Percentiles rank a stretch among this genome's conserved stretches.
Evolutionary conservation across 768 basidiomycete genomes (phyloP).

Genomic region (Asterophora parasitica): DNA sequence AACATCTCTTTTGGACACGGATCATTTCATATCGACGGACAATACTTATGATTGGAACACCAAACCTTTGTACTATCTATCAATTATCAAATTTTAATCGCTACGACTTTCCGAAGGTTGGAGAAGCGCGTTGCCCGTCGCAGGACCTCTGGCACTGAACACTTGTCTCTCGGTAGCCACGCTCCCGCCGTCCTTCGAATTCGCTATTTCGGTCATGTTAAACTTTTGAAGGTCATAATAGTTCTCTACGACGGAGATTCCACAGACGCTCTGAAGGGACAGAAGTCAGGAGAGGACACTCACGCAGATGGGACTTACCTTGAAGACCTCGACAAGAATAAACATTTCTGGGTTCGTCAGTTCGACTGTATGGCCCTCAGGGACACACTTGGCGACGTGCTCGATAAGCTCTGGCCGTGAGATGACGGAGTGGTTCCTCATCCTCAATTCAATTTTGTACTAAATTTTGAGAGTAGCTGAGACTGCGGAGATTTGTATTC

Average conservation of each 20-base stretch:
- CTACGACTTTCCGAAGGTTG: neutral
- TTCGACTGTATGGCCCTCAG: slow-evolving; percentile 61
- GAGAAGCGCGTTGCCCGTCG: neutral
- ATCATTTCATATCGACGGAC: neutral
- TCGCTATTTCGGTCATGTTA: slow-evolving; percentile 74
- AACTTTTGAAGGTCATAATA: slow-evolving; percentile 73
- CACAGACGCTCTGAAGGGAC: slow-evolving; percentile 60
- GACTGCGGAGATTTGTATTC: neutral
- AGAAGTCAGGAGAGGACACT: slow-evolving; percentile 1
- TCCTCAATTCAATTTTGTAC: slow-evolving; percentile 79
- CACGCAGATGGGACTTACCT: slow-evolving; percentile 42
- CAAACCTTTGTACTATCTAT: no score
- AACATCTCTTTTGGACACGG: no score
- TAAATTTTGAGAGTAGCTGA: slow-evolving; percentile 21
- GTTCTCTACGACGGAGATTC: slow-evolving; percentile 67
- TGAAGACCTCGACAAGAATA: slow-evolving; percentile 79
- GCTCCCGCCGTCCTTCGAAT: slow-evolving; percentile 34
- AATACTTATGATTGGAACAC: neutral
- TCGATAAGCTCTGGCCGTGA: slow-evolving; percentile 57
- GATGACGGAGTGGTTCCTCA: slow-evolving; percentile 74
- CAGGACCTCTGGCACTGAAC: slow-evolving; percentile 1
- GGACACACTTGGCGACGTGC: slow-evolving; percentile 66
- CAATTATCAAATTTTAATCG: neutral
- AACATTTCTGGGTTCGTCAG: slow-evolving; percentile 66
- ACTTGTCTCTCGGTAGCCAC: slow-evolving; percentile 19